phyloP scores from a whole-genome alignment of 176 grass and related monocot species.

The Hordeum vulgare region MorexV3_pseudomolecules_assembly NC_058521.1:470828204-470828703 shows the following conservation, averaged over 20 bases:
- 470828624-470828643: not conserved
- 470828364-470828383: too few relatives aligned
- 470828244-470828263: not conserved
- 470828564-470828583: not conserved
- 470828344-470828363: too few relatives aligned
- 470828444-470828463: too few relatives aligned
- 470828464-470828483: too few relatives aligned
- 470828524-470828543: not conserved
- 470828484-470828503: too few relatives aligned
- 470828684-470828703: conserved; percentile 11
- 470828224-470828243: conserved; percentile 20
- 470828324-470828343: too few relatives aligned
- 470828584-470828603: too few relatives aligned
- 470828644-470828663: not conserved
- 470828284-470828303: not conserved
- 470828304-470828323: not conserved
- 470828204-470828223: conserved; percentile 86
- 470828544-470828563: not conserved
- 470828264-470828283: not conserved
- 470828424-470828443: too few relatives aligned
- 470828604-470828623: too few relatives aligned
- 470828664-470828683: not conserved
- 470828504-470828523: too few relatives aligned
- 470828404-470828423: too few relatives aligned
- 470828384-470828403: too few relatives aligned